Evolutionary conservation across 352 stramenopile genomes (phyloP).

Genomic region (Phytophthora idaei): DNA sequence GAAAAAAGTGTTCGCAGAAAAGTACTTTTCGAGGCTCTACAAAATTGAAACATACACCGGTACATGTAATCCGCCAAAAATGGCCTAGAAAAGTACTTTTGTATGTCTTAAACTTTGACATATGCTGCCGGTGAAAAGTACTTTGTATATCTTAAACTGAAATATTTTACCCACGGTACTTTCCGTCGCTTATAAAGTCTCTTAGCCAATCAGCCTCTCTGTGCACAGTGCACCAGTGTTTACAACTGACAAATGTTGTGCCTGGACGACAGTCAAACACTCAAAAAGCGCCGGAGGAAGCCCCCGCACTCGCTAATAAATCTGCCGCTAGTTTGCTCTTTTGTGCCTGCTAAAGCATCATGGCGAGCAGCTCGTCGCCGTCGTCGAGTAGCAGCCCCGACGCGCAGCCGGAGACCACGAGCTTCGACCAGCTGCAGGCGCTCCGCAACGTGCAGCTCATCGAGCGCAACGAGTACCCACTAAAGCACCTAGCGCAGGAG

Average conservation of each 20-base stretch:
- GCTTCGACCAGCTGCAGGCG: slow-evolving; percentile 71
- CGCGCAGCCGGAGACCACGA: slow-evolving; percentile 17
- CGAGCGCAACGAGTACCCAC: slow-evolving; percentile 73
- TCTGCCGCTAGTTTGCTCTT: not conserved
- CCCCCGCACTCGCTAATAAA: not conserved
- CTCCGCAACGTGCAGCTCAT: slow-evolving; percentile 69
- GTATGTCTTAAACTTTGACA: no score
- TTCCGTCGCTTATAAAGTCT: not conserved
- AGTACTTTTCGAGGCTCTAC: no score
- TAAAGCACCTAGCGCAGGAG: slow-evolving; percentile 54
- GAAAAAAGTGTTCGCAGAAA: no score
- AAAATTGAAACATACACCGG: no score
- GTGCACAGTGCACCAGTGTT: not conserved
- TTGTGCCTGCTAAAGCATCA: not conserved
- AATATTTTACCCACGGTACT: no score
- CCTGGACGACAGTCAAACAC: not conserved
- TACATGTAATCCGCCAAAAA: no score
- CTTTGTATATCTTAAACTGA: no score
- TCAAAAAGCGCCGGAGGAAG: not conserved
- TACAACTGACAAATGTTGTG: not conserved
- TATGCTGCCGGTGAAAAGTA: no score
- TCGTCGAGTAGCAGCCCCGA: not conserved
- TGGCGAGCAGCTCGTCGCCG: slow-evolving; percentile 10
- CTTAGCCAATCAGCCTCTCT: not conserved
- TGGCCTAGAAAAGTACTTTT: no score